Evolutionary conservation across 305 asterid genomes (phyloP).

Genomic region (Lippia alba): DNA sequence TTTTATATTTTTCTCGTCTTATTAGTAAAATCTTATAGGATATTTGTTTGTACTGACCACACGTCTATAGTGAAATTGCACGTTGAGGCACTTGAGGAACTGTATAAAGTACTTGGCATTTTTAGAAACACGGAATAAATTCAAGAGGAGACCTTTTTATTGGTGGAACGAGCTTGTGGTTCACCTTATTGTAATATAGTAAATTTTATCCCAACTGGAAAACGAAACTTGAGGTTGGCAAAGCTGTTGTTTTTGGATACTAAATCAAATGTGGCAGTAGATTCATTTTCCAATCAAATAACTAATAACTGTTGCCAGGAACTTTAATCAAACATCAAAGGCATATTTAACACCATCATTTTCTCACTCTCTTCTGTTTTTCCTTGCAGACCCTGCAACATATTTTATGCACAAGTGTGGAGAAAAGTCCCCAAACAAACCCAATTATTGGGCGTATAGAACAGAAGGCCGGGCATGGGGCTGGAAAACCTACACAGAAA

Average conservation of each 20-base stretch:
- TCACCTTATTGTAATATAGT: background rate
- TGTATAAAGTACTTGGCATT: no score
- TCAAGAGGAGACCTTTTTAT: no score
- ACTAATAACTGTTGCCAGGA: background rate
- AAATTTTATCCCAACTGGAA: background rate
- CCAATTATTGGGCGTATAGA: slow-evolving; percentile 83
- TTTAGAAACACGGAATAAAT: no score
- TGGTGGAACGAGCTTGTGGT: background rate
- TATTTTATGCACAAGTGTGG: slow-evolving; percentile 68
- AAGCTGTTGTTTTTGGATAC: background rate
- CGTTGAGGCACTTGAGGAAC: no score
- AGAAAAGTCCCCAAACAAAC: slow-evolving; percentile 75
- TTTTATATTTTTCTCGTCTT: background rate
- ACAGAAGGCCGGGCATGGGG: slow-evolving; percentile 90
- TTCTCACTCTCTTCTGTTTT: slow-evolving; percentile 15
- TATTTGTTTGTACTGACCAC: background rate
- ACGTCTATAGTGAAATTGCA: background rate
- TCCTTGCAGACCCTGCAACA: slow-evolving; percentile 79
- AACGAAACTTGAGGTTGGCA: background rate
- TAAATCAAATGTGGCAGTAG: background rate
- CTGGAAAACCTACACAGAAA: slow-evolving; percentile 89
- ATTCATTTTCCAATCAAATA: slow-evolving; percentile 8
- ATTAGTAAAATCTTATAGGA: background rate
- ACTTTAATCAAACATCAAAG: background rate
- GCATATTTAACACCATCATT: background rate